Base-by-base conservation (phyloP, 345 rosid genomes). In the Geranium rotundifolium region DNA sequence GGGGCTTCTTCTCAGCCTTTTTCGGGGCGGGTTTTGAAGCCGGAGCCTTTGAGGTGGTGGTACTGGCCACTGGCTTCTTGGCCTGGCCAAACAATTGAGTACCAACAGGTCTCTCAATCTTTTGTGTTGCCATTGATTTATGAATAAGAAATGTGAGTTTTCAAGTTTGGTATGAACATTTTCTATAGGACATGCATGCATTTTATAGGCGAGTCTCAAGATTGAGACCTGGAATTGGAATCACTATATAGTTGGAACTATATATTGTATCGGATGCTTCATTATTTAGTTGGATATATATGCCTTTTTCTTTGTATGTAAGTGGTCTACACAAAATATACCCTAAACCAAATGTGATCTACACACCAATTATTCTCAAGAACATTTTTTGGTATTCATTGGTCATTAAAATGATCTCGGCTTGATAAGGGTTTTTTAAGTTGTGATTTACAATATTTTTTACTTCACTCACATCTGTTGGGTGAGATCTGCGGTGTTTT, bases 1-100 rank as follows among this genome's bases (percentile, higher is more conserved):
- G 71, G 50, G 72, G 62, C 65, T 72, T 72, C 19, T 19, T 64
- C 5, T 71, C 65, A 18, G 65, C 17, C 64, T 63, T 72, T 64
- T 72, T 72, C 8, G 57, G 17, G 52, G 49, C 58, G 4, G 72
- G n/a, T 56, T 67, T 72, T 58, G 72, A 63, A 27, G 64, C 50
- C 2, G 61, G 16, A 55, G 57, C 57, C 20, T 55, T 55, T 19
- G 57, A 9, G 4, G 57, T 8, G 20, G 57, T 8, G 1, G 57
- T 7, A 55, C 20, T 41, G 17, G 2, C 27, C 27, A 23, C 27
- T 23, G 46, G 19, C 55, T 61, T 61, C 55, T 61, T 61, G 1
- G 55, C 55, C 64, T 39, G 64, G 7, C 63, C 63, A 23, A 23
- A 23, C 27, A 23, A 23, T 23, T 23, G 27, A 31, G 63, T 37